phyloP scores from a whole-genome alignment of 2,329 filamentous ascomycete genomes.

The Diaporthe helianthi region DNA sequence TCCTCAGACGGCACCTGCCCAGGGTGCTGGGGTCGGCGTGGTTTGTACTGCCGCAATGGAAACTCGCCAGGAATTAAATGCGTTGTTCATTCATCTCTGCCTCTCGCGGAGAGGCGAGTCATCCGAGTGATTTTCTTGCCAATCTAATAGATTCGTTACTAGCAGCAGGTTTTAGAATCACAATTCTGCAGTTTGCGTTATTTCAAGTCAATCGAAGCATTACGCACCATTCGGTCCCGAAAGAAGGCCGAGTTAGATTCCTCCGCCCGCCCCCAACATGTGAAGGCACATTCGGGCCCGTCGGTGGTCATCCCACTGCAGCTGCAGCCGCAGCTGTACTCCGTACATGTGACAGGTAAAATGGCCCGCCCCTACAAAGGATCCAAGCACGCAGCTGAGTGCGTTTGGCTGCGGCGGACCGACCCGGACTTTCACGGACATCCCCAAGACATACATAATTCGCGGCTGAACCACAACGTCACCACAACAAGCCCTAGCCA shows the following conservation, averaged over 20 bases:
- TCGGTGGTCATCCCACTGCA: too few species aligned
- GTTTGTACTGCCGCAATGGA: neutral
- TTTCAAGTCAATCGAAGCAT: neutral
- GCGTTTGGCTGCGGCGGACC: slow-evolving; percentile 7
- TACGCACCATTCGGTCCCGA: slow-evolving; percentile 29
- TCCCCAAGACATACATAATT: slow-evolving; percentile 34
- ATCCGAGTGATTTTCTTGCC: neutral
- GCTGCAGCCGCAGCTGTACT: too few species aligned
- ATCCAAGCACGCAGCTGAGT: neutral
- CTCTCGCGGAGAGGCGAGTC: neutral
- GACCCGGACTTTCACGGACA: slow-evolving; percentile 34
- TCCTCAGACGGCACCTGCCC: too few species aligned
- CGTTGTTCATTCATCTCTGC: neutral
- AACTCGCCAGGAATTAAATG: neutral
- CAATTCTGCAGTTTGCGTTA: neutral
- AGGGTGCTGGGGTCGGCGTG: neutral
- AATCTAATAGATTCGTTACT: neutral
- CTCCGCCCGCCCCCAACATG: too few species aligned
- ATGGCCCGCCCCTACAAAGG: neutral
- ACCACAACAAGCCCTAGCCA: neutral
- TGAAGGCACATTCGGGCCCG: neutral
- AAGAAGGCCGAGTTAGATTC: neutral
- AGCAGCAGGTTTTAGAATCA: too few species aligned
- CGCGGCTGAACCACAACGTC: neutral
- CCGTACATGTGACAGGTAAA: too few species aligned